A percentile compares a stretch with the other conserved stretches of the same genome.
Conservation (phyloP, 176 grass and related monocot species). For the Alopecurus myosuroides region DNA sequence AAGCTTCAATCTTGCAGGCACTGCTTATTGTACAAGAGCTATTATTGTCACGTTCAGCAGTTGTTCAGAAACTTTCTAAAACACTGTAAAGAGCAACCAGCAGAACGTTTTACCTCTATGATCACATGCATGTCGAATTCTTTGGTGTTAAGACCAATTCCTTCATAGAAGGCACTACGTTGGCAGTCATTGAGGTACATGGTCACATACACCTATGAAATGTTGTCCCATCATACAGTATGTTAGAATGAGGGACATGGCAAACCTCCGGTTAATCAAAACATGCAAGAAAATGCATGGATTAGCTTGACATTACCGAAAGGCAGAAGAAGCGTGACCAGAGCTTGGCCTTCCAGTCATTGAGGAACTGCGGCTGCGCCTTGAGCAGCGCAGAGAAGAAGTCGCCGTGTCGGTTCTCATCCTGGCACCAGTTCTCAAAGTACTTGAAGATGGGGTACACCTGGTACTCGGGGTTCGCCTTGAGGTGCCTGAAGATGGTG, state of each 20-base stretch:
- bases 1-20: not conserved
- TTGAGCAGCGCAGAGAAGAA: conserved; percentile 94
- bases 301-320: conserved; percentile 54
- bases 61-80: not conserved
- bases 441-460: conserved; percentile 98
- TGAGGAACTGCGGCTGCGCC: conserved; percentile 93
- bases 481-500: conserved; percentile 92
- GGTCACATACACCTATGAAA: conserved; percentile 88
- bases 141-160: conserved; percentile 88
- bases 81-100: conserved; percentile 10
- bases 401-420: conserved; percentile 90
- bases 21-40: not conserved
- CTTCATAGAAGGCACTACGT: conserved; percentile 81
- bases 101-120: conserved; percentile 63
- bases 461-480: conserved; percentile 83
- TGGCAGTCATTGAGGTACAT: conserved; percentile 99
- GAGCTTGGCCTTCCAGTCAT: conserved; percentile 97
- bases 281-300: not conserved
- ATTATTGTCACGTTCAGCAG: not conserved
- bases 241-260: not conserved
- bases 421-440: conserved; percentile 99
- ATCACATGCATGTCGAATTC: conserved; percentile 99
- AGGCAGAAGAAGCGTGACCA: conserved; percentile 99
- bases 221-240: not conserved
- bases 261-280: not conserved